phyloP scores from a whole-genome alignment of 192 early-diverging fungal species.

The Entomortierella chlamydospora region DNA sequence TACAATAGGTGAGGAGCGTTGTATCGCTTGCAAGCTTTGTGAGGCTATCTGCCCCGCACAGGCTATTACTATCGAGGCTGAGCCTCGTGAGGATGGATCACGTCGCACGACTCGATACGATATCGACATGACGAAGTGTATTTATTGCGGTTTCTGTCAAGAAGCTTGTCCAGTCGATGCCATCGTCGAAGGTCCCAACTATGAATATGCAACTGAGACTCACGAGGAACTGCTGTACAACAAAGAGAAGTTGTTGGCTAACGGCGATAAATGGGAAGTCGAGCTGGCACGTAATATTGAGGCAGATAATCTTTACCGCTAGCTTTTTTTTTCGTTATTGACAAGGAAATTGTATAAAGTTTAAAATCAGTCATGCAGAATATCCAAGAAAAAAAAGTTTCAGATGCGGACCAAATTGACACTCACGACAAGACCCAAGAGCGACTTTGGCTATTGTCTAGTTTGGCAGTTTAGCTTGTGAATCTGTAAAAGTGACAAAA shows the following conservation, averaged over 20 bases:
- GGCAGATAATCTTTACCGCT: conserved; percentile 73
- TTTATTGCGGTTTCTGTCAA: conserved; percentile 98
- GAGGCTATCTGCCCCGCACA: conserved; percentile 99
- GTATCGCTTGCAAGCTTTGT: conserved; percentile 98
- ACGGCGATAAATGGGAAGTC: conserved; percentile 99
- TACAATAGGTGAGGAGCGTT: conserved; percentile 97
- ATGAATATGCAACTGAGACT: conserved; percentile 96
- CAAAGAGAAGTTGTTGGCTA: conserved; percentile 96
- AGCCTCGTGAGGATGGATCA: conserved; percentile 93
- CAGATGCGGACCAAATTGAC: too few relatives aligned
- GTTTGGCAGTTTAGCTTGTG: too few relatives aligned
- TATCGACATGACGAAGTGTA: conserved; percentile 99
- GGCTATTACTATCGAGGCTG: conserved; percentile 98
- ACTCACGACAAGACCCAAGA: too few relatives aligned
- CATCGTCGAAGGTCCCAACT: conserved; percentile 98
- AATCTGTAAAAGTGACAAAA: too few relatives aligned
- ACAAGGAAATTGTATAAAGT: too few relatives aligned
- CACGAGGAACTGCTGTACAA: conserved; percentile 98
- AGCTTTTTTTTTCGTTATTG: too few relatives aligned
- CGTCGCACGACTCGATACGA: conserved; percentile 97
- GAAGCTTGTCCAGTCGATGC: conserved; percentile 97
- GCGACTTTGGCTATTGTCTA: too few relatives aligned
- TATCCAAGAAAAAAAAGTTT: too few relatives aligned
- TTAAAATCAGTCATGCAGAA: too few relatives aligned
- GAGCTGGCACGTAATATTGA: conserved; percentile 84